Percentiles rank a stretch among this genome's conserved stretches.
phyloP scores from a whole-genome alignment of 192 early-diverging fungal species.

The Polychytrium aggregatum region DNA sequence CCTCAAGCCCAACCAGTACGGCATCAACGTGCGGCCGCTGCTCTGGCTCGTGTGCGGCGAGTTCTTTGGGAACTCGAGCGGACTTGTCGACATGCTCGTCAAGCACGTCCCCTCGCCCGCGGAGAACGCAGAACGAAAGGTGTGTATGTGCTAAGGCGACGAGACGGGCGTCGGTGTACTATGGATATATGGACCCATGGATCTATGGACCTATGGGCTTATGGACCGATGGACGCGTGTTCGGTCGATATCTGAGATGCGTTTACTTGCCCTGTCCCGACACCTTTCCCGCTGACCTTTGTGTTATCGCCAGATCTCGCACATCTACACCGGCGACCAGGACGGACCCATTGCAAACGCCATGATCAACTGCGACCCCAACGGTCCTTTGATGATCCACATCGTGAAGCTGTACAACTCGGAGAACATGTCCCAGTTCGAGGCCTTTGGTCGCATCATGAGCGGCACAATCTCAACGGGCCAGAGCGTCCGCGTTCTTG shows the following conservation, averaged over 20 bases:
- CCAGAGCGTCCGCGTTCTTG: constrained; percentile 77
- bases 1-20: constrained; percentile 65
- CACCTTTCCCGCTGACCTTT: constrained; percentile 34
- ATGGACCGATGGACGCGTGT: too few species aligned
- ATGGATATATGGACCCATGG: constrained; percentile 42
- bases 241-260: too few species aligned
- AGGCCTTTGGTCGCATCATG: constrained; percentile 89
- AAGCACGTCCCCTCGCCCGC: constrained; percentile 68
- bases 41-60: constrained; percentile 67
- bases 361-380: constrained; percentile 72
- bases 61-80: constrained; percentile 80
- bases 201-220: constrained; percentile 7
- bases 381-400: constrained; percentile 88
- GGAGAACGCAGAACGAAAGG: constrained; percentile 50
- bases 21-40: constrained; percentile 76
- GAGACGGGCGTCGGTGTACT: too few species aligned
- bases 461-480: constrained; percentile 72
- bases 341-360: constrained; percentile 17
- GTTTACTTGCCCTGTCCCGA: not conserved
- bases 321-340: constrained; percentile 35
- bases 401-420: constrained; percentile 86
- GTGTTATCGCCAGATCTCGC: constrained; percentile 45
- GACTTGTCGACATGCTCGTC: constrained; percentile 86
- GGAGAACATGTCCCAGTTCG: constrained; percentile 73
- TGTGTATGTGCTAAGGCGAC: too few species aligned